Base-by-base conservation (phyloP, 441 rosid species). In the Biscutella laevigata region DNA sequence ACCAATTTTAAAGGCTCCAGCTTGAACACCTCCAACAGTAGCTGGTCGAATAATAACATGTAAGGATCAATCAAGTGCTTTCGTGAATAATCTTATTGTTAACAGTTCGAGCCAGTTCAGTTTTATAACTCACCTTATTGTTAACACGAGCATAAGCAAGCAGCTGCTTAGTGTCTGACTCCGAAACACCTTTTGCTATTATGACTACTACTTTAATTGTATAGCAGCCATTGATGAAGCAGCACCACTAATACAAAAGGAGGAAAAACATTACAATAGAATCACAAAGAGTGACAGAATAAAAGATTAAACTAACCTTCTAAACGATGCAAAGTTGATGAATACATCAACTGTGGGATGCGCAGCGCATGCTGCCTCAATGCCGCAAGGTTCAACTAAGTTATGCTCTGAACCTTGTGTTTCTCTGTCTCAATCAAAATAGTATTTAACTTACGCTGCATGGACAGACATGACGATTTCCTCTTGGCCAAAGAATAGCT, bases 41-140 rank as follows among this genome's bases (percentile, higher is more conserved):
- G 98, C 98, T 7, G 98, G 98, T 64, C 98, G 96, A 56, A 91
- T 80, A 49, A 91, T 83, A 78, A 91, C 96, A 96, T 91, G 66
- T 28, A 67, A 46, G 25, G 34, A 24, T 7, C 13, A 56, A 7
- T 53, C 6, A 15, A n/a, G n/a, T n/a, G n/a, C n/a, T n/a, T n/a
- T n/a, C n/a, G n/a, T n/a, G 14, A 22, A 44, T 30, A 42, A 40
- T 28, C 47, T 36, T n/a, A n/a, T n/a, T n/a, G n/a, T n/a, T n/a
- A 62, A 9, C 15, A 48, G 40, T 53, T 3, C 27, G n/a, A n/a
- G n/a, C n/a, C n/a, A n/a, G n/a, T n/a, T n/a, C n/a, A n/a, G n/a
- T n/a, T n/a, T n/a, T n/a, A n/a, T n/a, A 6, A 16, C 17, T 50
- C 48, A 77, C 98, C 94, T 91, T 91, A 63, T 91, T 91, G 83